Conservation (phyloP, 129 eudicot species). For the Flaveria brownii region DNA sequence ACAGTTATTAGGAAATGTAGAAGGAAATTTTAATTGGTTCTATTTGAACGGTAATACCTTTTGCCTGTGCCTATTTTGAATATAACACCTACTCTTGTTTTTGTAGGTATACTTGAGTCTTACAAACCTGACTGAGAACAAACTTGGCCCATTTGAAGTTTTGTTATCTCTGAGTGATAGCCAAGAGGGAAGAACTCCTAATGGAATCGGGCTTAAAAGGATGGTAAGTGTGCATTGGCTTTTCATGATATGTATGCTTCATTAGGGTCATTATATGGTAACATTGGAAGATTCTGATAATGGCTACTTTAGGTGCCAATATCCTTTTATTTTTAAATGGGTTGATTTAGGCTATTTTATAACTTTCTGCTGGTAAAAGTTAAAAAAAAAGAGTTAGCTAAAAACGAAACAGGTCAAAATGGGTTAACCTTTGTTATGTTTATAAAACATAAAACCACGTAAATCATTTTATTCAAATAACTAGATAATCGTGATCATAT, state of each 20-base stretch:
- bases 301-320: background rate
- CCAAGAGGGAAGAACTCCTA: slow-evolving; percentile 66
- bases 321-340: background rate
- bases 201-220: slow-evolving; percentile 78
- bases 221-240: slow-evolving; percentile 47
- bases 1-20: too few species aligned
- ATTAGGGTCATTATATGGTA: background rate
- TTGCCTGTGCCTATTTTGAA: background rate
- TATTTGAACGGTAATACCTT: background rate
- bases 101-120: slow-evolving; percentile 73
- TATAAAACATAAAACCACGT: background rate
- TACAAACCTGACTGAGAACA: slow-evolving; percentile 68
- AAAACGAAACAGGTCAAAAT: background rate
- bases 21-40: too few species aligned
- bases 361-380: background rate
- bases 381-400: background rate
- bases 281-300: slow-evolving; percentile 6
- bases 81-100: slow-evolving; percentile 23
- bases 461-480: background rate
- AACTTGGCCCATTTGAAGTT: slow-evolving; percentile 85
- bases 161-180: slow-evolving; percentile 58
- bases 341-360: background rate
- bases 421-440: background rate
- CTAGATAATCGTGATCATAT: background rate
- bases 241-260: slow-evolving; percentile 18